Conservation (phyloP, 2,329 filamentous ascomycete genomes). For the Neonectria sp. region DNA sequence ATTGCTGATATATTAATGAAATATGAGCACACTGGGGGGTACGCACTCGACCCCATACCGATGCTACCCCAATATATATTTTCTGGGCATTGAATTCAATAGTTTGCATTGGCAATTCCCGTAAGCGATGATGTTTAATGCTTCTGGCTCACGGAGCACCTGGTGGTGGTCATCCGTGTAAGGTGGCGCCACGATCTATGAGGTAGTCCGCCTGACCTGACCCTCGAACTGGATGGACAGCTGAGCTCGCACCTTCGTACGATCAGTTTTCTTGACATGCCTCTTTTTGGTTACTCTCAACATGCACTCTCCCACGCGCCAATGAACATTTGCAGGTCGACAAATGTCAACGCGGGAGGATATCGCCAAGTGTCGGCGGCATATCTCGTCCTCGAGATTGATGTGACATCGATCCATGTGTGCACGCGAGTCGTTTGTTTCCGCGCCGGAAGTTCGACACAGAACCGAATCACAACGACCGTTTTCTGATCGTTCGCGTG, state of each 20-base stretch:
- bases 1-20: neutral
- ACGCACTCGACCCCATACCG: neutral
- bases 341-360: too few relatives aligned
- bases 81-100: neutral
- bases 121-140: slow-evolving; percentile 2
- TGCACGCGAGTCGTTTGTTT: neutral
- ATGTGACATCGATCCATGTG: neutral
- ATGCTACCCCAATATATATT: slow-evolving; percentile 6
- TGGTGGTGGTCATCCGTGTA: neutral
- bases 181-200: neutral
- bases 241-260: neutral
- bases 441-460: neutral
- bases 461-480: neutral
- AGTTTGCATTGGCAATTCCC: neutral
- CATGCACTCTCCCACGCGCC: neutral
- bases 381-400: neutral
- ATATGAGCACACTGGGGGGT: neutral
- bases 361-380: neutral
- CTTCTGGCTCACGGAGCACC: slow-evolving; percentile 5
- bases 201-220: neutral
- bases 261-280: neutral
- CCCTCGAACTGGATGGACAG: too few relatives aligned
- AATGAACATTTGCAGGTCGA: neutral
- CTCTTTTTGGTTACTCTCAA: neutral
- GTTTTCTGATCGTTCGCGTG: neutral